A percentile compares a stretch with the other conserved stretches of the same genome.
Conservation (phyloP, 1,284 basidiomycete genomes). For the Sanghuangporus weigelae region DNA sequence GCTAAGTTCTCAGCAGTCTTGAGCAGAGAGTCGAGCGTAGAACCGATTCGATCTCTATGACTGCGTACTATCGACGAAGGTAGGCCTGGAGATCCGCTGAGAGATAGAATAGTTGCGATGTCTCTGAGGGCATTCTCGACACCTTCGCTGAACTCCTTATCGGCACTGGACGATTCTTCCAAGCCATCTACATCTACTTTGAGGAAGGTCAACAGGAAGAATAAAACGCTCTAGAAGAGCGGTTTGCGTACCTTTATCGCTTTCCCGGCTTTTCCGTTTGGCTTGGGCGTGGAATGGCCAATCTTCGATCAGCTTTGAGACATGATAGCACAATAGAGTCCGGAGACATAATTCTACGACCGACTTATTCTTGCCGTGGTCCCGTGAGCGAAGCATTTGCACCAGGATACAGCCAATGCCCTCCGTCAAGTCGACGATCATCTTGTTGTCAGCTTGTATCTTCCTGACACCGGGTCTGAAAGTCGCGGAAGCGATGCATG, state of each 20-base stretch:
- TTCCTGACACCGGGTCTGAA: conserved; percentile 9
- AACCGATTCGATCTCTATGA: conserved; percentile 7
- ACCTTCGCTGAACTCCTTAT: not conserved
- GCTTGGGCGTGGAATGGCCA: conserved; percentile 5
- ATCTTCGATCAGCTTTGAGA: conserved; percentile 3
- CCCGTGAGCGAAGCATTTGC: conserved; percentile 8
- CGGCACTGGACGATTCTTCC: not conserved
- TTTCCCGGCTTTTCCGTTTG: not conserved
- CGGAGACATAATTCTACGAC: conserved; percentile 6
- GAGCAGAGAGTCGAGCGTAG: conserved; percentile 6
- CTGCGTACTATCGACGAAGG: conserved; percentile 3
- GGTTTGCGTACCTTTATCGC: not conserved
- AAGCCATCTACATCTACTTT: not conserved
- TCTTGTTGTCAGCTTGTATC: conserved; percentile 10
- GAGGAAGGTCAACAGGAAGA: not conserved
- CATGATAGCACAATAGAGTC: conserved; percentile 8
- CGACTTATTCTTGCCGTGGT: conserved; percentile 12
- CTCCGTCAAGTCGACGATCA: conserved; percentile 9
- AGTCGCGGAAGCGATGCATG: conserved; percentile 9
- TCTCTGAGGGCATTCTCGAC: conserved; percentile 4
- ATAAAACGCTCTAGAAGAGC: not conserved
- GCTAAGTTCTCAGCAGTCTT: conserved; percentile 12
- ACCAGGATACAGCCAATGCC: conserved; percentile 13
- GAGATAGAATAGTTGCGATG: conserved; percentile 12
- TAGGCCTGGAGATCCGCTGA: conserved; percentile 10